Evolutionary conservation across 2,329 filamentous ascomycete genomes (phyloP).

Genomic region (Beauveria varroae): DNA sequence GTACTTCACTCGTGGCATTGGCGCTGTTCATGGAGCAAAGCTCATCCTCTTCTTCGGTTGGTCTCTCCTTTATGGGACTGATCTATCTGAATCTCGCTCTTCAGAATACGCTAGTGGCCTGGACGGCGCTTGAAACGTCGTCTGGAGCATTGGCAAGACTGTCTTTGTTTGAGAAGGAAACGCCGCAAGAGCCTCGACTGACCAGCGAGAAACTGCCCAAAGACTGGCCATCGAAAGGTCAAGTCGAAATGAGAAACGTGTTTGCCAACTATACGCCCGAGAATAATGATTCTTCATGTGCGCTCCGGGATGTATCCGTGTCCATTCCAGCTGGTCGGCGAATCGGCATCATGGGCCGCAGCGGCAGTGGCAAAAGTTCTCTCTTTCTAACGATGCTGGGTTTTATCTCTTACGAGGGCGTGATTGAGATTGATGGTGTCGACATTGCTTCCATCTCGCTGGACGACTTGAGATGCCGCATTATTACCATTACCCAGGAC

Average conservation of each 20-base stretch:
- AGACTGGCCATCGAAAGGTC: neutral
- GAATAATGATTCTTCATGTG: neutral
- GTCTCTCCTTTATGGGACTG: neutral
- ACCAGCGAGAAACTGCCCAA: neutral
- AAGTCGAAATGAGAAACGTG: neutral
- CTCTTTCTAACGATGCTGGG: neutral
- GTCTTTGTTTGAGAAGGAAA: neutral
- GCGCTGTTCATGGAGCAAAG: neutral
- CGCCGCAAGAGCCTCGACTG: neutral
- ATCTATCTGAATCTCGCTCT: neutral
- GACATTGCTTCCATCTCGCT: neutral
- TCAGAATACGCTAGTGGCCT: neutral
- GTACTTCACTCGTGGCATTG: neutral
- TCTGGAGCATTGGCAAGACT: neutral
- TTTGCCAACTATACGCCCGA: neutral
- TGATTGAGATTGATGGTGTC: neutral
- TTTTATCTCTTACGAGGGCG: neutral
- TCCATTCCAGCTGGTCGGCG: neutral
- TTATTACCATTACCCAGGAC: conserved; percentile 17
- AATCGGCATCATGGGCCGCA: neutral
- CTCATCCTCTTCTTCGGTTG: neutral
- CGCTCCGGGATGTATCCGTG: neutral
- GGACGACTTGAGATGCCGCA: neutral
- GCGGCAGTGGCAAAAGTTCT: neutral
- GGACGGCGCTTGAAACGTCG: neutral